phyloP scores from a whole-genome alignment of 176 grass and related monocot genomes.

The Musa beccarii region DNA sequence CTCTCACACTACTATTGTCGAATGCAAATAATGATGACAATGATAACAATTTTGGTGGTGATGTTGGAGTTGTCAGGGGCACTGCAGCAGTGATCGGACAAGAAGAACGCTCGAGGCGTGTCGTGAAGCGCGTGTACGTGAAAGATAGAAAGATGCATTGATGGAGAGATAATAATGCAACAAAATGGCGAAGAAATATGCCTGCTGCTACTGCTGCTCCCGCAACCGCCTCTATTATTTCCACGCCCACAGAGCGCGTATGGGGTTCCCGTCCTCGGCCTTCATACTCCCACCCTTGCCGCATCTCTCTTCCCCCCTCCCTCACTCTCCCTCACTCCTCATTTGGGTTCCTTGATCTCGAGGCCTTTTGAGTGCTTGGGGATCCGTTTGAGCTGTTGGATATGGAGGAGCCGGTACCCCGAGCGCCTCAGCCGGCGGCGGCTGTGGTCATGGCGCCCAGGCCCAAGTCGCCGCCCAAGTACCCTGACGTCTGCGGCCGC shows the following conservation, averaged over 20 bases:
- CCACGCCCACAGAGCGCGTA: neutral
- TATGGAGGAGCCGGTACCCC: neutral
- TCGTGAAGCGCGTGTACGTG: no score
- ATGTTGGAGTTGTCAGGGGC: no score
- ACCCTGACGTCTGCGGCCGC: slow-evolving; percentile 83
- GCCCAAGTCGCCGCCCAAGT: slow-evolving; percentile 77
- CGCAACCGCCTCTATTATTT: neutral
- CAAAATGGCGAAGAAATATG: no score
- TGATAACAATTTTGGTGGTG: no score
- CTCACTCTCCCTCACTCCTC: neutral
- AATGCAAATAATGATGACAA: no score
- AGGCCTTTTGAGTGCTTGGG: neutral
- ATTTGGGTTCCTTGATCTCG: neutral
- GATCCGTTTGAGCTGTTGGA: neutral
- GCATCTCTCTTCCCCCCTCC: slow-evolving; percentile 13
- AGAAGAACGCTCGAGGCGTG: no score
- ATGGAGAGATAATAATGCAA: no score
- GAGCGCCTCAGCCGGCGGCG: slow-evolving; percentile 8
- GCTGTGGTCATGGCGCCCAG: slow-evolving; percentile 39
- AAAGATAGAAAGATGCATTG: no score
- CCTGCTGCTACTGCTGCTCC: neutral
- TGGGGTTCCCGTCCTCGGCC: slow-evolving; percentile 12
- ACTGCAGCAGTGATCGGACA: no score
- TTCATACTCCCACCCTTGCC: slow-evolving; percentile 6
- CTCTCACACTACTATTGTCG: no score